These are phyloP conservation scores for Triangularia setosa DNA, from an alignment of 2,329 filamentous ascomycete species.

Conservation along the genomic window DNA sequence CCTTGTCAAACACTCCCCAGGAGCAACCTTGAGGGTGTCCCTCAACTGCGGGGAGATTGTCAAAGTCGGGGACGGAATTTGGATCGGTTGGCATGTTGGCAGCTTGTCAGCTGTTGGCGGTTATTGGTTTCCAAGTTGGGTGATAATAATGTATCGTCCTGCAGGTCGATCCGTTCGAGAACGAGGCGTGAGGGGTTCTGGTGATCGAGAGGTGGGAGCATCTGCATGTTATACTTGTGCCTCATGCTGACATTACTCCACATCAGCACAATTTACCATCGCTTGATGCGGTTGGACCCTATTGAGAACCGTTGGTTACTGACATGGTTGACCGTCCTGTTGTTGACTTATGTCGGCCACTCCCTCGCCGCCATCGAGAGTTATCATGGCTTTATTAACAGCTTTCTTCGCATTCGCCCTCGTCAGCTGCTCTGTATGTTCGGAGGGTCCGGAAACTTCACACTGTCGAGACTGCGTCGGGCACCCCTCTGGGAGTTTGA, in stretches of 20 bases:
- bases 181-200: not conserved
- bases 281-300: not conserved
- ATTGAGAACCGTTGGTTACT: not conserved
- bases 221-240: not conserved
- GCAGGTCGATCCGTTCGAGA: not conserved
- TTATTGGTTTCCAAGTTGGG: not conserved
- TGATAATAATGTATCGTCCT: not conserved
- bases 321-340: not conserved
- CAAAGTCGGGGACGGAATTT: constrained; percentile 41
- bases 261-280: not conserved
- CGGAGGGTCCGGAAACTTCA: not conserved
- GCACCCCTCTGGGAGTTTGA: not conserved
- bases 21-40: constrained; percentile 46
- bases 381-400: too few species aligned
- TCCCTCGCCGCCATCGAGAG: too few species aligned
- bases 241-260: not conserved
- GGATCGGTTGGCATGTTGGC: constrained; percentile 16
- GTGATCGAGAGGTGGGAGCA: not conserved
- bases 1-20: constrained; percentile 51
- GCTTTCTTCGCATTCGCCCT: too few species aligned
- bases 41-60: constrained; percentile 39
- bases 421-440: not conserved
- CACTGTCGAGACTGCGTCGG: not conserved
- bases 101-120: not conserved
- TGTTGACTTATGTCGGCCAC: not conserved